phyloP scores from a whole-genome alignment of 768 basidiomycete genomes.

The Termitomyces titanicus region DNA sequence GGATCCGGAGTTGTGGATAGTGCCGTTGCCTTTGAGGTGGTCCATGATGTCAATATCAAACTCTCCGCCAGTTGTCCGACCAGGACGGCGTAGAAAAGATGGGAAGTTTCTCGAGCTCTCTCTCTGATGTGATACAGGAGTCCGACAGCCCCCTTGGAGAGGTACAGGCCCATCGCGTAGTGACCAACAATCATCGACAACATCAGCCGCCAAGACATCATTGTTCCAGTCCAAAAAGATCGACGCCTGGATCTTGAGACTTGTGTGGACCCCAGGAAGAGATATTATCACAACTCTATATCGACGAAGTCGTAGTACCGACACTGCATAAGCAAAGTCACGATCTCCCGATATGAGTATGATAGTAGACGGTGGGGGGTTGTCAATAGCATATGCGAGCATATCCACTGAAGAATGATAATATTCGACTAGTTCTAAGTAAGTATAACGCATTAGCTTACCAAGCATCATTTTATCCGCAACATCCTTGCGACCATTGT shows the following conservation, averaged over 20 bases:
- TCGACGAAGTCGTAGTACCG: conserved; percentile 48
- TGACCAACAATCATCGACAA: conserved; percentile 9
- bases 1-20: neutral
- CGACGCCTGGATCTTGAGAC: conserved; percentile 53
- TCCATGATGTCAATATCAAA: conserved; percentile 15
- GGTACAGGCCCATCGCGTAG: neutral
- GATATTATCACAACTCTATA: conserved; percentile 52
- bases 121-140: neutral
- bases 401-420: conserved; percentile 51
- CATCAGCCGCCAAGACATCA: conserved; percentile 28
- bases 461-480: conserved; percentile 49
- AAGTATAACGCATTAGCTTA: conserved; percentile 31
- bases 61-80: conserved; percentile 3
- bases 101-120: neutral
- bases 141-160: neutral
- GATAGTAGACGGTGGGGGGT: conserved; percentile 47
- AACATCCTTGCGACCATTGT: conserved; percentile 34
- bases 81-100: neutral
- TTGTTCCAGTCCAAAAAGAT: conserved; percentile 46
- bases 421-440: neutral
- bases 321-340: conserved; percentile 64
- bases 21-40: conserved; percentile 1
- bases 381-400: conserved; percentile 64
- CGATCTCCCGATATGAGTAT: conserved; percentile 65
- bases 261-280: conserved; percentile 35